Percentiles rank a stretch among this genome's conserved stretches.
Evolutionary conservation across 176 grass and related monocot genomes (phyloP).

Genomic region (Guadua angustifolia): DNA sequence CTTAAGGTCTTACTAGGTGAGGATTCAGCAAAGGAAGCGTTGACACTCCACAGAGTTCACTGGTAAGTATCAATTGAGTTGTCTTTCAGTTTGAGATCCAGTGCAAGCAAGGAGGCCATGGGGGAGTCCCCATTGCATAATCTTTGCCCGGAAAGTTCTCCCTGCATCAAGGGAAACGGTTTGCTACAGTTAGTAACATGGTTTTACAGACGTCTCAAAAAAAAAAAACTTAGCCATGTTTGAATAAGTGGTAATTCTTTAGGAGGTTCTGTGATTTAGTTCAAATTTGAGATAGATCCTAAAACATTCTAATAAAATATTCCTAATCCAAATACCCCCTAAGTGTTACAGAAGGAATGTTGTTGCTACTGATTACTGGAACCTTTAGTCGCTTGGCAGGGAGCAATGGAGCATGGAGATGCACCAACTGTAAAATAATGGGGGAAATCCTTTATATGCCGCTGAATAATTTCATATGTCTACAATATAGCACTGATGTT

Average conservation of each 20-base stretch:
- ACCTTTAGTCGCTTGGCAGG: neutral
- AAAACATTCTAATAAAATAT: too few relatives aligned
- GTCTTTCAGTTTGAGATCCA: slow-evolving; percentile 27
- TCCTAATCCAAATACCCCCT: neutral
- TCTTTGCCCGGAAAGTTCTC: neutral
- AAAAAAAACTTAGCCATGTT: too few relatives aligned
- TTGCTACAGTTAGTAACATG: neutral
- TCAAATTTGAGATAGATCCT: too few relatives aligned
- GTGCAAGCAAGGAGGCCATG: neutral
- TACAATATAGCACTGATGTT: too few relatives aligned
- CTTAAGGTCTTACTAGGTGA: too few relatives aligned
- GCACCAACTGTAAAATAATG: neutral
- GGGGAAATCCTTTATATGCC: too few relatives aligned
- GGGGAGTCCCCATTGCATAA: neutral
- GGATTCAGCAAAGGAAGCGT: too few relatives aligned
- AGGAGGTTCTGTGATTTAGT: too few relatives aligned
- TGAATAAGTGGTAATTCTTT: too few relatives aligned
- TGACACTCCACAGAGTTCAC: neutral
- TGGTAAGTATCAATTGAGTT: neutral
- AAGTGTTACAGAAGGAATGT: neutral
- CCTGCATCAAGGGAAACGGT: slow-evolving; percentile 35
- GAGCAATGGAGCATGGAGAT: neutral
- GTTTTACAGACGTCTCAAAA: too few relatives aligned
- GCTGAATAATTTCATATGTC: too few relatives aligned
- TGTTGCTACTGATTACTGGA: neutral